phyloP scores from a whole-genome alignment of 176 grass and related monocot species.

The Stipa capillata region DNA sequence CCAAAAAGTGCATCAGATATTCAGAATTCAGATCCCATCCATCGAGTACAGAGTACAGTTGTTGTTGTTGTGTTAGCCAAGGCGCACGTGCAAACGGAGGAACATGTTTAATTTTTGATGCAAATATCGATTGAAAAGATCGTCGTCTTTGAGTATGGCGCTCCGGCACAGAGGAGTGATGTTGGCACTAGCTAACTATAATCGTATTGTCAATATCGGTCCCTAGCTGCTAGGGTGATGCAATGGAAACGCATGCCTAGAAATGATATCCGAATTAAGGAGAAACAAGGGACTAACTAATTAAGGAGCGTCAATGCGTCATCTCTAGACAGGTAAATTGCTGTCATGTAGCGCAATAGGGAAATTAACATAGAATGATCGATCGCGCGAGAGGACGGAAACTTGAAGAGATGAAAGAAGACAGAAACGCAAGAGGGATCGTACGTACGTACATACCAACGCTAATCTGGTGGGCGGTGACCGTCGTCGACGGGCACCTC shows the following conservation, averaged over 20 bases:
- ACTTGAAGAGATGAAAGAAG: background rate
- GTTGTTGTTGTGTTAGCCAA: background rate
- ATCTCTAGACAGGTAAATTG: background rate
- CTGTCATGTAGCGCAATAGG: background rate
- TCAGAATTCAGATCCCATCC: background rate
- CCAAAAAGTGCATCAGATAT: background rate
- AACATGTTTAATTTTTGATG: background rate
- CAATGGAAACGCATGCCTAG: background rate
- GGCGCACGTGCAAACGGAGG: background rate
- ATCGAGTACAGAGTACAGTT: background rate
- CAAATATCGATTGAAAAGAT: too few species aligned
- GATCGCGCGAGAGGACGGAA: background rate
- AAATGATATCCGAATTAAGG: background rate
- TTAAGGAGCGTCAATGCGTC: too few species aligned
- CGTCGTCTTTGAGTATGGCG: too few species aligned
- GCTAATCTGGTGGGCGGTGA: slow-evolving; percentile 12
- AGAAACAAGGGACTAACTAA: background rate
- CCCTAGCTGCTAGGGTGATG: background rate
- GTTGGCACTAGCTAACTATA: background rate
- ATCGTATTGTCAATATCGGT: background rate
- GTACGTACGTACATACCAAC: background rate
- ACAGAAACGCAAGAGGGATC: background rate
- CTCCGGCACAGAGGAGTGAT: background rate
- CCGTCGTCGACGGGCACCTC: background rate
- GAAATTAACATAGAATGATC: background rate